These are phyloP conservation scores for Ceratocystis variospora DNA, from an alignment of 2,329 filamentous ascomycete species.

Conservation along the genomic window DNA sequence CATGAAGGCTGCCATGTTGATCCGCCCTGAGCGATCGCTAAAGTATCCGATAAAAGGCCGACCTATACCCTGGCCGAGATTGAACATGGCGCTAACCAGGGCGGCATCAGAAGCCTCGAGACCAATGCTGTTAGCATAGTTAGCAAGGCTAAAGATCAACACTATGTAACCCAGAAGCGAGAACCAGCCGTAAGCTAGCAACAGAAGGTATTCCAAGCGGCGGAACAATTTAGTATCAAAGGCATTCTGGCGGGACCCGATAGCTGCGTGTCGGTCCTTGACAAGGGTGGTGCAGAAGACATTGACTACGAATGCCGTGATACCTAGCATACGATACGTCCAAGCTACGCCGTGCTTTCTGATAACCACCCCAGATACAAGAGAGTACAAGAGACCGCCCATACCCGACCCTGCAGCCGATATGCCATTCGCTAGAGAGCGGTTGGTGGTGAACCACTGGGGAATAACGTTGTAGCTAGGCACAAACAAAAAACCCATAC, in stretches of 20 bases:
- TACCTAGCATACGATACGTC: slow-evolving; percentile 52
- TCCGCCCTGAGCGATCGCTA: slow-evolving; percentile 53
- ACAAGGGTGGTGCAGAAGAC: slow-evolving; percentile 48
- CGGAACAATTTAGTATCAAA: slow-evolving; percentile 53
- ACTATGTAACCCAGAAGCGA: slow-evolving; percentile 62
- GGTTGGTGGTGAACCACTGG: slow-evolving; percentile 58
- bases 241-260: slow-evolving; percentile 51
- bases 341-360: slow-evolving; percentile 47
- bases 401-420: slow-evolving; percentile 57
- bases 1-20: slow-evolving; percentile 56
- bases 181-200: slow-evolving; percentile 55
- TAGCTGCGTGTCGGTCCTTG: slow-evolving; percentile 55
- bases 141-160: slow-evolving; percentile 62
- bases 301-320: slow-evolving; percentile 51
- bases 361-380: slow-evolving; percentile 57
- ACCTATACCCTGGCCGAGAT: slow-evolving; percentile 52
- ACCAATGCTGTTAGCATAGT: slow-evolving; percentile 56
- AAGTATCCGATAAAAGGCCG: slow-evolving; percentile 59
- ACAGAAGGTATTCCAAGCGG: slow-evolving; percentile 47
- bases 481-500: slow-evolving; percentile 65
- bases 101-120: slow-evolving; percentile 53
- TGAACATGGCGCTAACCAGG: slow-evolving; percentile 59
- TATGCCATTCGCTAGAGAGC: slow-evolving; percentile 57
- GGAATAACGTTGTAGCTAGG: slow-evolving; percentile 52
- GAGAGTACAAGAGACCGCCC: slow-evolving; percentile 57